phyloP scores from a whole-genome alignment of 345 rosid genomes.

The Eucalyptus viminalis region DNA sequence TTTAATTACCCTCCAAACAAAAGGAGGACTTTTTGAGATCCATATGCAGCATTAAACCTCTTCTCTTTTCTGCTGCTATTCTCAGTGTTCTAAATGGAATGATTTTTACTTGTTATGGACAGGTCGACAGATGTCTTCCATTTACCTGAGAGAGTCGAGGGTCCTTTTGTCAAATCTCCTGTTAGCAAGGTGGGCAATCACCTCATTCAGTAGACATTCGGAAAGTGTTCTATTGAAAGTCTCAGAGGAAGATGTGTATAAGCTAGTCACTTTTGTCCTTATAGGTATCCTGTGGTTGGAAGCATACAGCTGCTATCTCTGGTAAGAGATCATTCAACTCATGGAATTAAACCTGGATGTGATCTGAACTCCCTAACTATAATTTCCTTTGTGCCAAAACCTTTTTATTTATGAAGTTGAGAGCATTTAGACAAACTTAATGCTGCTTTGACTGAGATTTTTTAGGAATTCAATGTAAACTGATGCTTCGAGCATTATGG shows the following conservation, averaged over 20 bases:
- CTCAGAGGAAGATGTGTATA: background rate
- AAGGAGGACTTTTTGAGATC: background rate
- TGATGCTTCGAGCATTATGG: background rate
- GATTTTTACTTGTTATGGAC: background rate
- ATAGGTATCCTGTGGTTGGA: constrained; percentile 98
- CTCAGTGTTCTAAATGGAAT: background rate
- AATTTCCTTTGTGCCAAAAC: background rate
- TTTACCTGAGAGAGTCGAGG: constrained; percentile 70
- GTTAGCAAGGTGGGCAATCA: constrained; percentile 35
- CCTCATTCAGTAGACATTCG: background rate
- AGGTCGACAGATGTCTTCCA: constrained; percentile 52
- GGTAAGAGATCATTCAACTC: constrained; percentile 23
- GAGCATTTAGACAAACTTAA: background rate
- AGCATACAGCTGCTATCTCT: constrained; percentile 92
- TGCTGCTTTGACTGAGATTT: background rate
- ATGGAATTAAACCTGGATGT: background rate
- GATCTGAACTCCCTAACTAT: background rate
- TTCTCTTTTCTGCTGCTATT: background rate
- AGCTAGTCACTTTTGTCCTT: background rate
- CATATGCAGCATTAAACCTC: background rate
- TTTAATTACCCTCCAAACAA: background rate
- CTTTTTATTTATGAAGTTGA: background rate
- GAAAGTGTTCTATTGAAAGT: background rate
- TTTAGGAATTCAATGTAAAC: background rate
- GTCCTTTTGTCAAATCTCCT: constrained; percentile 50